These are phyloP conservation scores for Diplodia sapinea DNA, from an alignment of 2,329 filamentous ascomycete genomes.

Conservation along the genomic window DNA sequence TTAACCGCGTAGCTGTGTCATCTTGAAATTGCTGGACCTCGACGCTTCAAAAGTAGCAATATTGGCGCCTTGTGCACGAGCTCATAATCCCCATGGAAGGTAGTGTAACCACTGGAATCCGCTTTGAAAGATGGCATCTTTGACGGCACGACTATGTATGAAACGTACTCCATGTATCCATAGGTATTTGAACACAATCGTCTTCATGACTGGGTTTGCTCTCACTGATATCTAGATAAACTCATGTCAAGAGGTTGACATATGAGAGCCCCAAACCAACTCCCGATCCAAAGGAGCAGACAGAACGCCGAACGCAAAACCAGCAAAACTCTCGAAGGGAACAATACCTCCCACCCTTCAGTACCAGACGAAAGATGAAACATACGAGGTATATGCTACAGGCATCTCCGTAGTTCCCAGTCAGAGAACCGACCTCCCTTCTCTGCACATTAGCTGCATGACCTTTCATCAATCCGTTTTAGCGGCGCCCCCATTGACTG, in stretches of 20 bases:
- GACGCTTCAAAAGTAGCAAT: too few relatives aligned
- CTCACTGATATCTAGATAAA: conserved; percentile 14
- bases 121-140: too few relatives aligned
- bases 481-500: conserved; percentile 33
- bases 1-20: too few relatives aligned
- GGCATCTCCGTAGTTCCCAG: neutral
- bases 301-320: conserved; percentile 22
- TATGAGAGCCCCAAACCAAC: neutral
- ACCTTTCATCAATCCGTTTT: conserved; percentile 39
- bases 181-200: neutral
- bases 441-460: conserved; percentile 16
- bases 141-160: neutral
- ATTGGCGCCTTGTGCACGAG: too few relatives aligned
- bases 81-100: too few relatives aligned
- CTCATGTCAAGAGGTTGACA: neutral
- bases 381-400: conserved; percentile 20
- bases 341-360: conserved; percentile 16
- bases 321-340: conserved; percentile 2
- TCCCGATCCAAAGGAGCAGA: neutral
- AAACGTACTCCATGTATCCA: neutral
- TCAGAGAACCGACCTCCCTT: neutral
- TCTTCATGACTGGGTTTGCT: conserved; percentile 8
- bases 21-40: too few relatives aligned
- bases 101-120: too few relatives aligned
- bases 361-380: conserved; percentile 22